These are phyloP conservation scores for Penicillium sumatraense DNA, from an alignment of 2,329 filamentous ascomycete genomes.

Conservation along the genomic window DNA sequence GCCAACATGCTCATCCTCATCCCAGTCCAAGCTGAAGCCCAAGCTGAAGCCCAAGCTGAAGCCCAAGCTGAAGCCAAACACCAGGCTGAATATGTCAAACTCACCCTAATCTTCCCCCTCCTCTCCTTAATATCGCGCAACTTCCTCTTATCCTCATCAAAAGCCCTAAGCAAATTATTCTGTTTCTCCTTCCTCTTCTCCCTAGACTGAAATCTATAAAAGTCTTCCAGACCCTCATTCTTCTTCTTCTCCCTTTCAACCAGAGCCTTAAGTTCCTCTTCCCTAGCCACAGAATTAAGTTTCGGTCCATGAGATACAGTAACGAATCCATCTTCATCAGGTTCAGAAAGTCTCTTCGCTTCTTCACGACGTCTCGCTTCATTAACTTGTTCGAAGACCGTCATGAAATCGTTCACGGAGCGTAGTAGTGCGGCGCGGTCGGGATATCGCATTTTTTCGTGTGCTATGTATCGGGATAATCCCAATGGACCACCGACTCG, in stretches of 20 bases:
- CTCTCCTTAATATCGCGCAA: constrained; percentile 72
- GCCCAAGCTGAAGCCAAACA: no score
- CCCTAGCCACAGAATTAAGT: constrained; percentile 71
- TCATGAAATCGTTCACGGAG: constrained; percentile 84
- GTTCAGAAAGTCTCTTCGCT: constrained; percentile 71
- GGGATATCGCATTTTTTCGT: constrained; percentile 75
- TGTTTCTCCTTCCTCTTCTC: constrained; percentile 80
- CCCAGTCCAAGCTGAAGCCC: no score
- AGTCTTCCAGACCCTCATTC: constrained; percentile 68
- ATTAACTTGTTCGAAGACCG: constrained; percentile 71
- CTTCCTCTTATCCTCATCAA: constrained; percentile 76
- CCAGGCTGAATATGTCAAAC: constrained; percentile 13
- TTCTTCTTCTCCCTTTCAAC: constrained; percentile 66
- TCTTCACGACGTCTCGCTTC: constrained; percentile 67
- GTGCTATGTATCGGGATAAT: constrained; percentile 58
- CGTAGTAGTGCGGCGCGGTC: constrained; percentile 68
- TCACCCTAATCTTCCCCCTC: constrained; percentile 63
- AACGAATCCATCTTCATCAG: constrained; percentile 94
- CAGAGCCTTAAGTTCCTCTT: constrained; percentile 69
- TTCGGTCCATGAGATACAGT: constrained; percentile 82
- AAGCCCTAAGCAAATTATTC: constrained; percentile 69
- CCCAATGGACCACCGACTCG: constrained; percentile 65
- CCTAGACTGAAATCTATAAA: constrained; percentile 82
- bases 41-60: no score
- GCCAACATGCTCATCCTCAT: constrained; percentile 6